Percentiles rank a stretch among this genome's conserved stretches.
Conservation (phyloP, 2,329 filamentous ascomycete genomes). For the Alternaria burnsii region DNA sequence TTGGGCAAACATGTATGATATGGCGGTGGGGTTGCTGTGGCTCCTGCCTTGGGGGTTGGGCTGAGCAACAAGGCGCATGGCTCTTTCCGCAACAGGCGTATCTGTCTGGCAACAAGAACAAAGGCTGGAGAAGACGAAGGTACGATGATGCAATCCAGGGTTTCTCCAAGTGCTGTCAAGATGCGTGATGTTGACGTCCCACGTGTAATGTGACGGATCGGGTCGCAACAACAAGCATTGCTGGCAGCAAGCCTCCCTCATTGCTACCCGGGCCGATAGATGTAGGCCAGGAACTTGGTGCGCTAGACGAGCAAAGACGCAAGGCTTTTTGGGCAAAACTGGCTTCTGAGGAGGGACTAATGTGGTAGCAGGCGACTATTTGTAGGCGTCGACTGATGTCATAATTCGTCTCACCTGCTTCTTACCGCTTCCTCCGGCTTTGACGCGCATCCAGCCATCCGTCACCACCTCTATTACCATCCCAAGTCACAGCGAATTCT, state of each 20-base stretch:
- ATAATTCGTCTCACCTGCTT: slow-evolving; percentile 18
- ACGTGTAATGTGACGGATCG: not conserved
- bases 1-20: slow-evolving; percentile 11
- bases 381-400: slow-evolving; percentile 18
- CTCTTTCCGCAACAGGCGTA: not conserved
- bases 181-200: slow-evolving; percentile 2
- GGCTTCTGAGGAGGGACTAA: slow-evolving; percentile 8
- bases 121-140: not conserved
- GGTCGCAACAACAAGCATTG: slow-evolving; percentile 4
- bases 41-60: not conserved
- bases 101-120: not conserved
- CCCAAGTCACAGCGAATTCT: slow-evolving; percentile 9
- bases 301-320: slow-evolving; percentile 3
- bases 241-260: slow-evolving; percentile 1
- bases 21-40: not conserved
- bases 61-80: not conserved
- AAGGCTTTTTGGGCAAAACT: slow-evolving; percentile 5
- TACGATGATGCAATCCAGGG: not conserved
- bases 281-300: not conserved
- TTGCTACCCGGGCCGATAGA: slow-evolving; percentile 2
- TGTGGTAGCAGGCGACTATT: slow-evolving; percentile 13
- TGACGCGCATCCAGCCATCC: slow-evolving; percentile 6
- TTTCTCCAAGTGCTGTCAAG: not conserved
- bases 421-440: slow-evolving; percentile 20
- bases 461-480: slow-evolving; percentile 8